Evolutionary conservation across 352 stramenopile genomes (phyloP).

Genomic region (Phytopythium kandeliae): DNA sequence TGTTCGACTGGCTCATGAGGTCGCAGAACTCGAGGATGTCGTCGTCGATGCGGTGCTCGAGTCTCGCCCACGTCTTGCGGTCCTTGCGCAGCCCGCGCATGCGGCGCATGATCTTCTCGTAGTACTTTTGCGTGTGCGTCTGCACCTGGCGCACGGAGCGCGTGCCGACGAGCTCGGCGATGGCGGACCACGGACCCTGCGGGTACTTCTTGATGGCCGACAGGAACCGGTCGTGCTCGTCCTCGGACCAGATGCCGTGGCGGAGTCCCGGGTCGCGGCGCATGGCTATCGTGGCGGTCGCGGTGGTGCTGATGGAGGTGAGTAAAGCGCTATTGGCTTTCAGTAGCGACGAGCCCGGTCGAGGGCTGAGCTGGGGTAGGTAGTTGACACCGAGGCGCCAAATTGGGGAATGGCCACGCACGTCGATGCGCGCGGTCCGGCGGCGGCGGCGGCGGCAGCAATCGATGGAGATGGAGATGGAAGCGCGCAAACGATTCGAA

Average conservation of each 20-base stretch:
- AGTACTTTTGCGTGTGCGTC: conserved; percentile 61
- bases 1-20: conserved; percentile 17
- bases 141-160: conserved; percentile 60
- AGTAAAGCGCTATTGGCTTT: conserved; percentile 8
- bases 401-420: conserved; percentile 7
- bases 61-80: conserved; percentile 38
- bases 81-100: conserved; percentile 53
- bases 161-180: conserved; percentile 35
- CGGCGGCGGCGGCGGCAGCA: no score
- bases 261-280: conserved; percentile 3
- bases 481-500: conserved; percentile 4
- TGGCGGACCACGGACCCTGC: conserved; percentile 32
- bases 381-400: conserved; percentile 6
- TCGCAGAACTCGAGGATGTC: conserved; percentile 44
- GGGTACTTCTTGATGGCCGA: conserved; percentile 39
- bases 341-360: not conserved
- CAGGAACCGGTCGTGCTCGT: conserved; percentile 58
- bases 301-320: not conserved
- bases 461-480: no score
- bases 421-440: no score
- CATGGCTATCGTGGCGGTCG: not conserved
- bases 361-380: no score
- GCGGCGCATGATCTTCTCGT: conserved; percentile 68
- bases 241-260: conserved; percentile 46
- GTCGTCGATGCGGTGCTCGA: conserved; percentile 55